Evolutionary conservation across 2,329 filamentous ascomycete species (phyloP), one percentile per base, ranked within the genome.

Genomic region (Fusarium sp.): DNA sequence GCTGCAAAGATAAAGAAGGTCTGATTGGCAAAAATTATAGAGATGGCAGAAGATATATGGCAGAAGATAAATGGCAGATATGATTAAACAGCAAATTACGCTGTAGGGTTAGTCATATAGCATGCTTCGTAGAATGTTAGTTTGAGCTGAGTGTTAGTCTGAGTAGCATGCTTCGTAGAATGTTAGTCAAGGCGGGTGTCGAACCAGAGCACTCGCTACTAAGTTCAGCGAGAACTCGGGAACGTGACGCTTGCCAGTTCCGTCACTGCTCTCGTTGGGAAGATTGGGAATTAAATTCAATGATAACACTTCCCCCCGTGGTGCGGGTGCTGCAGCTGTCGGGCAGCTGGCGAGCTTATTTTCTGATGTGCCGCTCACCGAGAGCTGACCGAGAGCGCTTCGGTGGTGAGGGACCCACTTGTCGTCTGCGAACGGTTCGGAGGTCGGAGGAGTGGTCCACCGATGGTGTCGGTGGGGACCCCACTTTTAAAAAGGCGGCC

Each of bases 391-490:
- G 58, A 47, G 33, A 20, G 20, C 20, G 20, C 20, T 20, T 20
- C 20, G 20, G 35, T 9, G 43, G 38, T 25, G 17, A 61, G 14
- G 2, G 32, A 32, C 30, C 71, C 59, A 65, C 54, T 35, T 17
- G 25, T 50, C 17, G 30, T 38, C 56, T 60, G 50, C 47, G 57
- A 73, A 62, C 56, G 37, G 33, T 65, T 74, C 64, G 57, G 71
- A 71, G 71, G 68, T 74, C 57, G 68, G 70, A 61, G 59, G 59
- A 62, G 30, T 14, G 59, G 33, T 50, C 59, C 40, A 62, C 59
- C 40, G 45, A 61, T 61, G 30, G 43, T 37, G 43, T 60, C n/a
- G 35, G 50, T 32, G 47, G 20, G 20, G 57, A 43, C 10, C 30
- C 65, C 69, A 72, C 56, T 69, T 58, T 52, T 20, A 72, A 69